Base-by-base conservation (phyloP, 2,329 filamentous ascomycete genomes). In the Ophiocordyceps sinensis region DNA sequence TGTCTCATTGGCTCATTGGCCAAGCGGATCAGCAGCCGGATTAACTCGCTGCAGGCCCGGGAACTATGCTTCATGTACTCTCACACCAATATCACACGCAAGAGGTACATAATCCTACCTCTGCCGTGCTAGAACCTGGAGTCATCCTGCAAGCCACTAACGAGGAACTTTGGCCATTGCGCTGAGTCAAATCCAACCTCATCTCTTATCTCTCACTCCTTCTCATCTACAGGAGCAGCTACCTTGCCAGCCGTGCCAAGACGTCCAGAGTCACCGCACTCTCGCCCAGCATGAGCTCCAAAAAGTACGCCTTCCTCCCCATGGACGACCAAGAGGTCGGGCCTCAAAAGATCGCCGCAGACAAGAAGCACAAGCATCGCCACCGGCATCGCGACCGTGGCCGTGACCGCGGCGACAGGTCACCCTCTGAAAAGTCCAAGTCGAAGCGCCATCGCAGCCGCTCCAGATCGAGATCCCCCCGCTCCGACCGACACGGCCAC, bases 291-390 rank as follows among this genome's bases (percentile, higher is more conserved):
- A 71, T 72, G 68, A 67, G 64, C 45, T 64, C 65, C 37, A 80
- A 80, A 57, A 75, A 72, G 51, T 82, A 82, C 56, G 75, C 77
- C 8, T 73, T 82, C 49, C 60, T 82, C 47, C 71, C 77, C 8
- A 82, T 82, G 78, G 76, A 76, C 44, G 75, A 76, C 11, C 72
- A 72, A 29, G 75, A 77, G 46, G 65, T 77, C n/a, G 68, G 69
- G 1, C 69, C 69, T 21, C 66, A 71, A 39, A 69, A 68, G 43
- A 71, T 70, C 42, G 59, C 69, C 40, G 66, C 65, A 47, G 65
- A 71, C 44, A 69, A 65, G 55, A 70, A 67, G 53, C 57, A 56
- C 40, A 63, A 57, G 45, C 60, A 59, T 28, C 62, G 64, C 41
- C 61, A 66, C 15, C 56, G 58, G 8, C 53, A 58, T 13, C 54